Base-by-base conservation (phyloP, 805 yeast species). In the Kodamaea laetipori region DNA sequence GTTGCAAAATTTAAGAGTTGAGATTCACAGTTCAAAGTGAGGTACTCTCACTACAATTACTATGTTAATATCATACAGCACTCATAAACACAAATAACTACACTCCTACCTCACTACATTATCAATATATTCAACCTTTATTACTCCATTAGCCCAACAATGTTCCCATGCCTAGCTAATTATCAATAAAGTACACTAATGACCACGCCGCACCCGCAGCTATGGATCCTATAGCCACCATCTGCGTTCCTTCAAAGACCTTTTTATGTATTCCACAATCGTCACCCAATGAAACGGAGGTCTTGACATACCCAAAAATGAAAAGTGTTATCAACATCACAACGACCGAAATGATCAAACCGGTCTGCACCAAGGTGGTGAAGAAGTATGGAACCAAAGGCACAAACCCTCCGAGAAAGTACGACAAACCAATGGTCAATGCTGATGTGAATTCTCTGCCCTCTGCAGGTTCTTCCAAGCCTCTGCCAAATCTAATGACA, bases 121-220 rank as follows among this genome's bases (percentile, higher is more conserved):
- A n/a, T n/a, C n/a, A n/a, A n/a, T n/a, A n/a, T n/a, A n/a, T n/a
- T n/a, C n/a, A 21, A 21, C 24, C 24, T 21, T 8, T 21, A 21
- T n/a, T n/a, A n/a, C n/a, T n/a, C n/a, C n/a, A n/a, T n/a, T 6
- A 21, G 24, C 24, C 24, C 24, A 21, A 21, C 24, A 21, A 21
- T 21, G 32, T 6, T 28, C 8, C 16, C 15, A 6, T 28, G 16
- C 6, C 32, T 13, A n/a, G 17, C 35, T 25, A 49, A 32, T 50
- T 50, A 32, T 83, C 96, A 48, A 92, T 81, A 50, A 84, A 63
- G 61, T 82, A 84, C 25, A 92, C 99, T 60, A 90, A 78, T 35
- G 80, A 80, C 96, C 96, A 92, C 8, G 99, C 99, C 17, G 95
- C 86, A 4, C 96, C 95, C 4, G 99, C 98, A 16, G 99, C 98